A percentile compares a stretch with the other conserved stretches of the same genome.
phyloP scores from a whole-genome alignment of 2,329 filamentous ascomycete species.

The Venturia pyrina region DNA sequence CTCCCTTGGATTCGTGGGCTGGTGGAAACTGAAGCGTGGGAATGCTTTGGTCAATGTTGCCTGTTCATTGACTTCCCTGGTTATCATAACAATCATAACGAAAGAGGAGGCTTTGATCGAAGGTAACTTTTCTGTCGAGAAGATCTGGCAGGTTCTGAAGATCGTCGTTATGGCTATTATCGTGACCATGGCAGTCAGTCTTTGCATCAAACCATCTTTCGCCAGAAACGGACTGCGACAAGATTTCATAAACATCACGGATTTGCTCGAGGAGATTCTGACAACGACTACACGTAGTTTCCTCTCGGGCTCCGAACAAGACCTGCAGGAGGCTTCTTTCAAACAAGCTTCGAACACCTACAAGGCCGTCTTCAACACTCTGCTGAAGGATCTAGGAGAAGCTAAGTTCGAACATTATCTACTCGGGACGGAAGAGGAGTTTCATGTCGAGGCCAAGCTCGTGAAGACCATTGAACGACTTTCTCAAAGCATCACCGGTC shows the following conservation, averaged over 20 bases:
- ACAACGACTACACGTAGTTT: slow-evolving; percentile 75
- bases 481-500: slow-evolving; percentile 78
- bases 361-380: slow-evolving; percentile 54
- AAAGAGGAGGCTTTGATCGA: slow-evolving; percentile 83
- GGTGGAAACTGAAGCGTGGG: slow-evolving; percentile 27
- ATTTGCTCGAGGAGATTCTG: slow-evolving; percentile 70
- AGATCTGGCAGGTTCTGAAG: slow-evolving; percentile 72
- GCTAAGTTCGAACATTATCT: slow-evolving; percentile 85
- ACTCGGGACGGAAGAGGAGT: slow-evolving; percentile 67
- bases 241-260: slow-evolving; percentile 63
- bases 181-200: slow-evolving; percentile 62
- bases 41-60: slow-evolving; percentile 41
- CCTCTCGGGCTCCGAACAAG: slow-evolving; percentile 69
- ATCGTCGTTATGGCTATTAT: slow-evolving; percentile 72
- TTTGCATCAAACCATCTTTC: slow-evolving; percentile 68
- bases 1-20: slow-evolving; percentile 69
- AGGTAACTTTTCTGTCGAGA: slow-evolving; percentile 69
- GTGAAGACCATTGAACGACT: slow-evolving; percentile 77
- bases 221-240: slow-evolving; percentile 64
- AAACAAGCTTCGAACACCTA: slow-evolving; percentile 52
- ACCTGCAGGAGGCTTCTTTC: slow-evolving; percentile 59
- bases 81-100: slow-evolving; percentile 80
- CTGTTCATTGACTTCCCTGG: slow-evolving; percentile 76
- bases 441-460: slow-evolving; percentile 66
- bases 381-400: slow-evolving; percentile 71